Base-by-base conservation (phyloP, 192 early-diverging fungal genomes). In the Obelidium mucronatum region DNA sequence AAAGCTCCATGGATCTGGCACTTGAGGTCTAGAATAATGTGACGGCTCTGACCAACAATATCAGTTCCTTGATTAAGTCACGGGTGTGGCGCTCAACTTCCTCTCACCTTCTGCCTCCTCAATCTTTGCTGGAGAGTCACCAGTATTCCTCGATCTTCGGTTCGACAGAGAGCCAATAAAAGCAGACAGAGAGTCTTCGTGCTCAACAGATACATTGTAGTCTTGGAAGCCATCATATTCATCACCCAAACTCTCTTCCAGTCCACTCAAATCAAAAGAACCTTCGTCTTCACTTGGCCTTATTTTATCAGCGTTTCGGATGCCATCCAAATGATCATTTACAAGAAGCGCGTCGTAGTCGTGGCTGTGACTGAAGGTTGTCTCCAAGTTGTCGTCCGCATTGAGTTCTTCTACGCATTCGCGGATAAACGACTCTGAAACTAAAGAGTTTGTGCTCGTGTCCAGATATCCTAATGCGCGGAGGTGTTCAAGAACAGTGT, bases 401-500 rank as follows among this genome's bases (percentile, higher is more conserved):
- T 65, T 65, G 33, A 65, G 37, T 36, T 65, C 63, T 35, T 34
- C 19, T 8, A 65, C 63, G 35, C 63, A 65, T 24, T 65, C 63
- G 3, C 28, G 28, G 37, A 65, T 30, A 40, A 65, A 65, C 34
- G 63, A 65, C 39, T 65, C 63, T 2, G 15, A n/a, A 8, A 65
- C 34, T 15, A 39, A 13, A 2, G 19, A 22, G 63, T 34, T 39
- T 17, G 35, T 65, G 8, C 31, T 19, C 28, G 3, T 40, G 28
- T 65, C 63, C 2, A 33, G 26, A 19, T 65, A 65, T 65, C 63
- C 63, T 3, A 65, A 26, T 24, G 63, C 63, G 22, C 63, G 63
- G 15, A 65, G 63, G 35, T 65, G 63, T 17, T 65, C 63, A 22
- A 65, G 37, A 1, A 65, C 63, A n/a, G 63, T 65, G 19, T 65